Evolutionary conservation across 345 rosid species (phyloP), one percentile per base, ranked within the genome.

Genomic region (Eucalyptus erythrocorys): DNA sequence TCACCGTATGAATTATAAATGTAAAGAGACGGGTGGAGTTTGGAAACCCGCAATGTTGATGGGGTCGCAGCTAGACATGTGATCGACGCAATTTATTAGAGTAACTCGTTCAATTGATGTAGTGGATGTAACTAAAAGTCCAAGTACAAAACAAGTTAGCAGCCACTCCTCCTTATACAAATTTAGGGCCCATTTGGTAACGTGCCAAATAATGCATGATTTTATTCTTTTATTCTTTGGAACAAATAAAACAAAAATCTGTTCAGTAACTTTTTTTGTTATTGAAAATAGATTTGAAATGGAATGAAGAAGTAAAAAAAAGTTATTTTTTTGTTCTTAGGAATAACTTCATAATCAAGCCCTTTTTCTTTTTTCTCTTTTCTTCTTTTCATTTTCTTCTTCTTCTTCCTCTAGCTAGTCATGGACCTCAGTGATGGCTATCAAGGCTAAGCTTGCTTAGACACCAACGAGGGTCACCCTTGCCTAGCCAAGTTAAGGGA

Each of bases 161-260:
- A 5, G 42, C 42, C 80, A 32, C 4, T 34, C 22, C 5, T 32
- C 19, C 40, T 68, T 32, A 9, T 3, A 34, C 12, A 68, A 68
- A 68, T 19, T 51, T 51, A 19, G 9, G 1, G 0, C 57, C 24
- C 8, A 51, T 7, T 19, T 51, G 8, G 26, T 51, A 21, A 19
- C 57, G 5, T 7, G 26, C 4, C 57, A 51, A 0, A 51, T 51
- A 51, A 51, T 51, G 10, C 24, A 19, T 51, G 8, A 3, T 19
- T 51, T 51, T 50, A 50, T 50, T 49, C 16, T 51, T 51, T 19
- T 17, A 50, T 17, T 50, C 4, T 51, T 19, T 1, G 4, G 0
- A 51, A 19, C 0, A 7, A 19, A 51, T 17, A 51, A 7, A 51
- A 51, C 1, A 51, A 0, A 51, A 51, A 8, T 51, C 26, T 0